phyloP scores from a whole-genome alignment of 2,329 filamentous ascomycete genomes.

The Ophiognomonia clavigignenti-juglandacearum region DNA sequence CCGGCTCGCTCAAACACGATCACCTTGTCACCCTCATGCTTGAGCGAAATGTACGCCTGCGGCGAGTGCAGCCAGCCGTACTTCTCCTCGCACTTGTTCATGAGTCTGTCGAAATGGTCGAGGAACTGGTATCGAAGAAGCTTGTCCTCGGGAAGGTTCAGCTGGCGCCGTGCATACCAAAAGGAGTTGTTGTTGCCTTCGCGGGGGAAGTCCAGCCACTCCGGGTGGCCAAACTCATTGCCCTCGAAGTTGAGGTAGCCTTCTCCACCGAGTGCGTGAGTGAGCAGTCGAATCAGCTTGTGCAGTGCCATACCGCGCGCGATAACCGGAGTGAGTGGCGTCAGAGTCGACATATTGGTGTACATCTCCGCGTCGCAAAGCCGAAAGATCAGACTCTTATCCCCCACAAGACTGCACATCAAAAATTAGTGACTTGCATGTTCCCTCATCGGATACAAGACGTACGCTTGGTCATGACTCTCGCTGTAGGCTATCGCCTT shows the following conservation, averaged over 20 bases:
- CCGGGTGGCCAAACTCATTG: slow-evolving; percentile 97
- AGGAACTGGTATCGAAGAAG: slow-evolving; percentile 86
- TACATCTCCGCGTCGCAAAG: slow-evolving; percentile 96
- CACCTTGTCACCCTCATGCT: slow-evolving; percentile 91
- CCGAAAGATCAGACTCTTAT: slow-evolving; percentile 97
- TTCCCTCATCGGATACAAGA: slow-evolving; percentile 20
- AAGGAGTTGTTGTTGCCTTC: slow-evolving; percentile 90
- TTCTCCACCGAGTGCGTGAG: slow-evolving; percentile 86
- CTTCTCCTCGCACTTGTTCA: slow-evolving; percentile 83
- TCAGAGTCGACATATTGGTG: slow-evolving; percentile 89
- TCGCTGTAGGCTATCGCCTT: slow-evolving; percentile 98
- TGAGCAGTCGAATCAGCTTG: slow-evolving; percentile 95
- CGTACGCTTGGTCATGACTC: slow-evolving; percentile 95
- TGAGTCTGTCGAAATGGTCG: slow-evolving; percentile 87
- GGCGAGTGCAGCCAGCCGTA: slow-evolving; percentile 84
- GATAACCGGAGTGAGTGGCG: slow-evolving; percentile 81
- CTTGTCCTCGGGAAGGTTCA: slow-evolving; percentile 84
- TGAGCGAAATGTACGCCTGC: slow-evolving; percentile 89
- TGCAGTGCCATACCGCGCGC: slow-evolving; percentile 88
- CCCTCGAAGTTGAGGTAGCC: slow-evolving; percentile 98
- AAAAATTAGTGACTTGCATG: slow-evolving; percentile 17
- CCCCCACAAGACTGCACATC: slow-evolving; percentile 73
- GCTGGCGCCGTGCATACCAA: slow-evolving; percentile 88
- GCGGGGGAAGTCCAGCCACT: slow-evolving; percentile 98
- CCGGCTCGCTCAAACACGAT: slow-evolving; percentile 93